Evolutionary conservation across 2,329 filamentous ascomycete genomes (phyloP).

Genomic region (Colletotrichum neosansevieriae): DNA sequence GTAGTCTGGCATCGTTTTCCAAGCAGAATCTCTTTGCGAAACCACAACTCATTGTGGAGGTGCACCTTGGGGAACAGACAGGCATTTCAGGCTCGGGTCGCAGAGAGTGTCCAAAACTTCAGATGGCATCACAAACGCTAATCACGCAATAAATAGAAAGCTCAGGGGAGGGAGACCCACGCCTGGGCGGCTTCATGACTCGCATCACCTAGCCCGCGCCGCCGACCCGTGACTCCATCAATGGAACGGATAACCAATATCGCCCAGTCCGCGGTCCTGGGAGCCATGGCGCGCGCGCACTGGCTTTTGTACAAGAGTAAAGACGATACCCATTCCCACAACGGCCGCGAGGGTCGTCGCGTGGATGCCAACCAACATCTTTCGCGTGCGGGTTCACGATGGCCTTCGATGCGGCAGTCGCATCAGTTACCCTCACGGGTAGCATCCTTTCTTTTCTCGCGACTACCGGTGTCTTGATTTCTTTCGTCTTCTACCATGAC

Average conservation of each 20-base stretch:
- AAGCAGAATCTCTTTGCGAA: neutral
- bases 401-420: conserved; percentile 37
- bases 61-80: neutral
- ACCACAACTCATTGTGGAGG: neutral
- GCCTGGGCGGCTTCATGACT: conserved; percentile 34
- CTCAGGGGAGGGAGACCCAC: conserved; percentile 34
- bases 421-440: conserved; percentile 36
- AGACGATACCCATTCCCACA: conserved; percentile 36
- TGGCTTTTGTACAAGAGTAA: conserved; percentile 38
- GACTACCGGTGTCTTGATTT: conserved; percentile 32
- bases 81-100: neutral
- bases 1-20: neutral
- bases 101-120: conserved; percentile 8
- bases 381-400: conserved; percentile 39
- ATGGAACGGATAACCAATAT: conserved; percentile 28
- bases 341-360: conserved; percentile 14
- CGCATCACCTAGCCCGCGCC: conserved; percentile 39
- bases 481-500: conserved; percentile 36
- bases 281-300: neutral
- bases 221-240: conserved; percentile 25
- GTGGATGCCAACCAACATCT: conserved; percentile 29
- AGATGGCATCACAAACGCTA: conserved; percentile 29
- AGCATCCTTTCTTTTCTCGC: conserved; percentile 37
- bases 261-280: conserved; percentile 10
- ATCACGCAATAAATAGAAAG: conserved; percentile 38